These are phyloP conservation scores for Tetraselmis chui DNA, from an alignment of 139 green algal genomes.

Conservation along the genomic window DNA sequence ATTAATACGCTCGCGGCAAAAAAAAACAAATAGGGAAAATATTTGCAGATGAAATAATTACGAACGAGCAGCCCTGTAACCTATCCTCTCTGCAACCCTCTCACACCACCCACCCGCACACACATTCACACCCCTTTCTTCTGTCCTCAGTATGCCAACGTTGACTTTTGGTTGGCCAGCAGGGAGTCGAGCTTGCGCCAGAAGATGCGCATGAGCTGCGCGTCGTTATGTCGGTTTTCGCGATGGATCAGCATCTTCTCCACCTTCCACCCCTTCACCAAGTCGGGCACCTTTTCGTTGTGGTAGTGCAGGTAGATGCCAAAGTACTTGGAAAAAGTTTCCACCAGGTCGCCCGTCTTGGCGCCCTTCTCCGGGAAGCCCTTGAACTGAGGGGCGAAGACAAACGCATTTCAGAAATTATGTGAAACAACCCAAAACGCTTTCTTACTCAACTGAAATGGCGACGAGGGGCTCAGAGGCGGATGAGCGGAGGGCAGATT, in stretches of 20 bases:
- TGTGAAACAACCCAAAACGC: too few relatives aligned
- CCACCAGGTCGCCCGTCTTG: conserved; percentile 30
- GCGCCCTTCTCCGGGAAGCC: conserved; percentile 22
- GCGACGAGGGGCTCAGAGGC: too few relatives aligned
- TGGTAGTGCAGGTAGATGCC: conserved; percentile 37
- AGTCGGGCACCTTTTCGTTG: conserved; percentile 26
- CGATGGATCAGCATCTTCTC: conserved; percentile 27
- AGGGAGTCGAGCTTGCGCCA: conserved; percentile 21
- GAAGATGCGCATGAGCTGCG: conserved; percentile 19
- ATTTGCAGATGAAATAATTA: too few relatives aligned
- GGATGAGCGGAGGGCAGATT: too few relatives aligned
- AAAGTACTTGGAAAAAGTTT: conserved; percentile 26
- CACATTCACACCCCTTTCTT: too few relatives aligned
- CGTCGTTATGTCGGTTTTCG: conserved; percentile 25
- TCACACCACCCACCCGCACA: too few relatives aligned
- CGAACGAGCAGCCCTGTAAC: too few relatives aligned
- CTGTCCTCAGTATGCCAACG: conserved; percentile 13
- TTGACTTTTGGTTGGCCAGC: conserved; percentile 18
- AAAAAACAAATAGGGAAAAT: too few relatives aligned
- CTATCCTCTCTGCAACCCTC: too few relatives aligned
- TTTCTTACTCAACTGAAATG: too few relatives aligned
- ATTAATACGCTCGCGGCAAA: too few relatives aligned
- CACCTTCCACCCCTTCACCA: conserved; percentile 44
- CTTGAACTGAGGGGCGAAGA: neutral
- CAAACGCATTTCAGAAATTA: too few relatives aligned